Evolutionary conservation across 2,329 filamentous ascomycete species (phyloP).

Genomic region (Fusarium musae): DNA sequence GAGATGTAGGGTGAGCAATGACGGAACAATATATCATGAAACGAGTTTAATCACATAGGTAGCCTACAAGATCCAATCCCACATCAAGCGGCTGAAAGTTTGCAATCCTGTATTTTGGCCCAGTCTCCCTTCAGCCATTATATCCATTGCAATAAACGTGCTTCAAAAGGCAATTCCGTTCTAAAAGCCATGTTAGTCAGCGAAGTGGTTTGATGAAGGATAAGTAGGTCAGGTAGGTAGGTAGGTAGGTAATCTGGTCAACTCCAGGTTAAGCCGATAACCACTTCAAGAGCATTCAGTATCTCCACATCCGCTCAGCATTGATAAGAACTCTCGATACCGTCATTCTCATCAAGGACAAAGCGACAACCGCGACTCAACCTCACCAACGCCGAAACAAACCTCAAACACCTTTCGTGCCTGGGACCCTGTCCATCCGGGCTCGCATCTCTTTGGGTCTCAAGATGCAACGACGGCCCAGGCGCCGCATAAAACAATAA

Average conservation of each 20-base stretch:
- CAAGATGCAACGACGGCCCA: slow-evolving; percentile 57
- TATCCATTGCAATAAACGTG: not conserved
- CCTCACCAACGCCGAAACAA: not conserved
- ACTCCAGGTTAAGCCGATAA: not conserved
- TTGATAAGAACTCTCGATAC: slow-evolving; percentile 9
- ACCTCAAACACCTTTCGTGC: not conserved
- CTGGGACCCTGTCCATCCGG: slow-evolving; percentile 1
- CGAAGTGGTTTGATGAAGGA: slow-evolving; percentile 6
- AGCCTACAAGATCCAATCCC: not conserved
- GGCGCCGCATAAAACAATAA: slow-evolving; percentile 49
- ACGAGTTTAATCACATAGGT: not conserved
- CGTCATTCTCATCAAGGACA: not conserved
- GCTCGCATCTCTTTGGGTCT: slow-evolving; percentile 24
- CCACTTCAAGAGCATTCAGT: not conserved
- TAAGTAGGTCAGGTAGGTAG: not conserved
- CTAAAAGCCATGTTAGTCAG: slow-evolving; percentile 13
- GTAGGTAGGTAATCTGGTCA: not conserved
- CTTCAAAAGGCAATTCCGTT: not conserved
- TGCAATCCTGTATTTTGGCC: not conserved
- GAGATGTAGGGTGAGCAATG: slow-evolving; percentile 4
- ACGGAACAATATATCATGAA: not conserved
- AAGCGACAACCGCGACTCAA: not conserved
- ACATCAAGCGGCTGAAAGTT: not conserved
- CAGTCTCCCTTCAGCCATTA: not conserved
- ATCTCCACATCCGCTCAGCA: slow-evolving; percentile 8